Evolutionary conservation across 257 asterid genomes (phyloP), one percentile per base, ranked within the genome.

Genomic region (Lantana camara): DNA sequence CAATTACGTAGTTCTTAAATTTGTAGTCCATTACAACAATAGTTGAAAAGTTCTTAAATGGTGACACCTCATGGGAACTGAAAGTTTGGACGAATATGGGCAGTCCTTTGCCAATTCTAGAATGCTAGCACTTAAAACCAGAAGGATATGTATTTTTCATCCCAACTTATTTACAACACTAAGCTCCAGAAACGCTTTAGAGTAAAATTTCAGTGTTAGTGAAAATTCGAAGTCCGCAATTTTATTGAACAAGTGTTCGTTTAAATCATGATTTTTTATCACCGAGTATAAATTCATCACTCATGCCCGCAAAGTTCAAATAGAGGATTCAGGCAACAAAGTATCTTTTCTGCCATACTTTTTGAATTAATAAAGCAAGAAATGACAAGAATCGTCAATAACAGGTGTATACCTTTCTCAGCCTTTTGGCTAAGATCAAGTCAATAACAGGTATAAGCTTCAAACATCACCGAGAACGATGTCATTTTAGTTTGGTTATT

Each of bases 131-230:
- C 29, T 27, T 54, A 54, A 60, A 19, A 5, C 9, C 7, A 35
- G 40, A 64, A 34, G 50, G 24, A 67, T 27, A 34, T 14, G 60
- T 27, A 16, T 47, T 23, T 35, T 64, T 48, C 66, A 64, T 12
- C 63, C 58, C 66, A 58, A 8, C 63, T 59, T 37, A 45, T 67
- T 35, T 44, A 32, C 48, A 64, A 67, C n/a, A 46, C 20, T 40
- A 57, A 64, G 69, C 76, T 68, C 54, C 56, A 53, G 46, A 53
- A 38, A 19, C 55, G 66, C 12, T 37, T 34, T 67, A 13, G 38
- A 63, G 69, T 40, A 30, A 57, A 59, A 42, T 20, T 55, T 20
- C 60, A 51, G 30, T 24, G n/a, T 11, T 66, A 1, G n/a, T 58
- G 46, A 54, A 38, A 60, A 17, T 60, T 55, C 29, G 12, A 12